Conservation (phyloP, 495 filamentous ascomycete genomes). For the Neurospora hispaniola region DNA sequence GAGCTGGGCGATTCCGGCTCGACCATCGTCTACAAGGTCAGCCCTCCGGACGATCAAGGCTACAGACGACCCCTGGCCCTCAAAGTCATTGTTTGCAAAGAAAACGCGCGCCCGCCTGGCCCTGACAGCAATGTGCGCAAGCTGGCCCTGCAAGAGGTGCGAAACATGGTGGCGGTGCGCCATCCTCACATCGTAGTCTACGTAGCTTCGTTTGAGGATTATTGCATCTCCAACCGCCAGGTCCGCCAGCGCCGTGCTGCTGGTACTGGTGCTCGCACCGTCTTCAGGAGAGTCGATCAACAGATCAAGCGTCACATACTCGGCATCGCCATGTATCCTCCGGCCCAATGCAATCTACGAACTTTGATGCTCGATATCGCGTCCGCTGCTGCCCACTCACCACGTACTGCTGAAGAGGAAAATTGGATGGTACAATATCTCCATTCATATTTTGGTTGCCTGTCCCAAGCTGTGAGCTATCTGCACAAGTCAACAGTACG, state of each 20-base stretch:
- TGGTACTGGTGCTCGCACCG: conserved; percentile 1
- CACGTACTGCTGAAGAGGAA: conserved; percentile 1
- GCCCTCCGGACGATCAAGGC: conserved; percentile 7
- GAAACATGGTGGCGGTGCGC: conserved; percentile 17
- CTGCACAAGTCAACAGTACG: conserved; percentile 23
- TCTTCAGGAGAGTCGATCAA: conserved; percentile 7
- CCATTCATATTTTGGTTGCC: conserved; percentile 25
- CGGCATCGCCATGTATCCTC: conserved; percentile 27
- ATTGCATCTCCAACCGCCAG: conserved; percentile 16
- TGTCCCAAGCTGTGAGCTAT: conserved; percentile 28
- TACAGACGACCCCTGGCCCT: conserved; percentile 20
- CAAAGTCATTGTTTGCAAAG: conserved; percentile 23
- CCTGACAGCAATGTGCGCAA: conserved; percentile 18
- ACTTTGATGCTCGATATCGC: conserved; percentile 19
- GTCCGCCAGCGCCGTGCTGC: conserved; percentile 2
- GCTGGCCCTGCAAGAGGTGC: conserved; percentile 19
- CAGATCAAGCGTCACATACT: conserved; percentile 22
- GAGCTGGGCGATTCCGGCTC: conserved; percentile 22
- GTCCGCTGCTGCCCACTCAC: neutral
- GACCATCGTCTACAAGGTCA: conserved; percentile 22
- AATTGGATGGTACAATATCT: conserved; percentile 12
- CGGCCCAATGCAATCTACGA: conserved; percentile 20
- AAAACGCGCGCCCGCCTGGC: conserved; percentile 14
- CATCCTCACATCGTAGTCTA: conserved; percentile 27
- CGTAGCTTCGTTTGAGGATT: conserved; percentile 24